A percentile compares a stretch with the other conserved stretches of the same genome.
Conservation (phyloP, 2,329 filamentous ascomycete species). For the Microcyclospora pomicola region DNA sequence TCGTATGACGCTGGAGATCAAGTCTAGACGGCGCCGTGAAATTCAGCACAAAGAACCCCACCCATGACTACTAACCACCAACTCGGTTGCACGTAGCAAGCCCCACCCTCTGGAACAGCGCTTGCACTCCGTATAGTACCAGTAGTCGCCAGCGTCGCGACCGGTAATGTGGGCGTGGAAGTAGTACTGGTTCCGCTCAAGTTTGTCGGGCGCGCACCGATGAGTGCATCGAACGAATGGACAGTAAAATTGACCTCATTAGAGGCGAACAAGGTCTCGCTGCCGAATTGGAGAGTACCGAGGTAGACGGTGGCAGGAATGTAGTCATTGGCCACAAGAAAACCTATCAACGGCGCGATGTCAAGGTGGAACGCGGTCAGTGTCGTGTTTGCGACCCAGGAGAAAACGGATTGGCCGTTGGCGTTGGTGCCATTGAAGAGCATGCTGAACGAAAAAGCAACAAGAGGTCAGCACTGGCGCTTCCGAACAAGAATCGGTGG, state of each 20-base stretch:
- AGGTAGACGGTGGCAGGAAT: slow-evolving; percentile 7
- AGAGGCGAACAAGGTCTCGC: slow-evolving; percentile 7
- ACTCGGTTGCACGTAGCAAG: too few species aligned
- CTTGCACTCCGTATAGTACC: too few species aligned
- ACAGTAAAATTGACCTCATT: slow-evolving; percentile 6
- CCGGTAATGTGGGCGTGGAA: too few species aligned
- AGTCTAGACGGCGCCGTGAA: too few species aligned
- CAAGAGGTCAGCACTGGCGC: background rate
- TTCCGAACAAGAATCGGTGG: background rate
- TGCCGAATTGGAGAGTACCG: slow-evolving; percentile 8
- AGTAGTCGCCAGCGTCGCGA: too few species aligned
- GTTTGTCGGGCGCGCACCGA: too few species aligned
- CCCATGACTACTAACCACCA: too few species aligned
- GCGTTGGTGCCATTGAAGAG: slow-evolving; percentile 9
- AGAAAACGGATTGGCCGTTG: slow-evolving; percentile 8
- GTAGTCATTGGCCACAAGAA: slow-evolving; percentile 2
- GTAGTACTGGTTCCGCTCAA: too few species aligned
- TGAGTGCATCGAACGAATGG: background rate
- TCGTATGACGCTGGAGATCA: too few species aligned
- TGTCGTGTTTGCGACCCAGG: slow-evolving; percentile 9
- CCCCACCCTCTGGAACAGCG: too few species aligned
- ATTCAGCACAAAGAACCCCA: too few species aligned
- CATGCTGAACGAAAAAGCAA: background rate
- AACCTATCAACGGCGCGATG: slow-evolving; percentile 8
- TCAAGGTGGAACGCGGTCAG: slow-evolving; percentile 7